A percentile compares a stretch with the other conserved stretches of the same genome.
Conservation (phyloP, 179 eudicot species). For the Pouteria campechiana region DNA sequence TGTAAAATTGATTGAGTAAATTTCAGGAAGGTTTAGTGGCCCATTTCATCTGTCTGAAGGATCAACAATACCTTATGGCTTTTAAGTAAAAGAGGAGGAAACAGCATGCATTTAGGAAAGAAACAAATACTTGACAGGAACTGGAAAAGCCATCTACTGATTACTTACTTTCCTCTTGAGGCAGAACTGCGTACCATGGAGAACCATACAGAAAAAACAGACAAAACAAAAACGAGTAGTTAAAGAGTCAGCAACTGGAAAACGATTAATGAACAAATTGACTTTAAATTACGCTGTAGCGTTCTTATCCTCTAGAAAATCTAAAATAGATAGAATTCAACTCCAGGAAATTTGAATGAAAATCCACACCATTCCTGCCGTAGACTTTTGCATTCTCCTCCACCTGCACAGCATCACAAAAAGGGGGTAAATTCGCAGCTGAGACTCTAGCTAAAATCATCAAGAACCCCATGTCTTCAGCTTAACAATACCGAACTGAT, state of each 20-base stretch:
- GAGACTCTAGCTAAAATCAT: background rate
- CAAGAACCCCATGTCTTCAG: background rate
- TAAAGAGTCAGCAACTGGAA: background rate
- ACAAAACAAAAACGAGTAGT: background rate
- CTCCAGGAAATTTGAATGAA: background rate
- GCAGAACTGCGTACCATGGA: slow-evolving; percentile 38
- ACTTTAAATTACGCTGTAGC: background rate
- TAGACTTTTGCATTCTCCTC: slow-evolving; percentile 62
- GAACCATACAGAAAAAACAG: background rate
- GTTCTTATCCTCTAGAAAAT: background rate
- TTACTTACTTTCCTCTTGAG: slow-evolving; percentile 80
- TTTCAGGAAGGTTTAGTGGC: too few species aligned
- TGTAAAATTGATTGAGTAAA: too few species aligned
- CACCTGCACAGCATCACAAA: slow-evolving; percentile 39
- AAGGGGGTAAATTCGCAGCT: background rate
- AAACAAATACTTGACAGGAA: background rate
- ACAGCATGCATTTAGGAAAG: background rate
- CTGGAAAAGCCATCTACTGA: background rate
- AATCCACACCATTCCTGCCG: slow-evolving; percentile 65
- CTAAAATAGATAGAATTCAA: background rate
- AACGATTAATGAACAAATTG: too few species aligned
- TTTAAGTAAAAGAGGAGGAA: background rate
- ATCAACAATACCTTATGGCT: background rate
- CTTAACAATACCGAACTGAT: slow-evolving; percentile 7
- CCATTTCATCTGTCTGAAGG: too few species aligned